Conservation (phyloP, 2,329 filamentous ascomycete species). For the Colletotrichum sp. region DNA sequence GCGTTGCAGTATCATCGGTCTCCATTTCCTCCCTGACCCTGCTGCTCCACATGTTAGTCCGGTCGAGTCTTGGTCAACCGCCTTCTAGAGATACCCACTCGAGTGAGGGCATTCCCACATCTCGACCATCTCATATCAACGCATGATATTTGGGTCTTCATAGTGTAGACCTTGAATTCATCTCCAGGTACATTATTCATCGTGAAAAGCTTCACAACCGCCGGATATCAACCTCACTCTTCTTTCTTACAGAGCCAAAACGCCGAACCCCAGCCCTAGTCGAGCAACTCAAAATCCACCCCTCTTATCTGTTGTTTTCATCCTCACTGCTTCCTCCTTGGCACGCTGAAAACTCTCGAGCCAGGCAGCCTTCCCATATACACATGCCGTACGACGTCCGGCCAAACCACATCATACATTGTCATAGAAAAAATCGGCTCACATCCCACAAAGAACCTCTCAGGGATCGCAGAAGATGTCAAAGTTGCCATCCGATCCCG, state of each 20-base stretch:
- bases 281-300: background rate
- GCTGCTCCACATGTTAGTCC: too few relatives aligned
- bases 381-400: background rate
- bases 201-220: background rate
- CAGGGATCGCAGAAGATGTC: constrained; percentile 51
- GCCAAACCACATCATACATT: background rate
- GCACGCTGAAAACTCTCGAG: background rate
- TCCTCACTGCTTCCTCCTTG: background rate
- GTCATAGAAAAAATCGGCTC: background rate
- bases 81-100: background rate
- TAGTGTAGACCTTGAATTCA: background rate
- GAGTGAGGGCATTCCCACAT: background rate
- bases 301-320: background rate
- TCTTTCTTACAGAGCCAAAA: background rate
- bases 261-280: background rate
- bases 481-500: constrained; percentile 46
- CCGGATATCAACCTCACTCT: constrained; percentile 4
- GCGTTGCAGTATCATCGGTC: background rate
- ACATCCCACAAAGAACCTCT: background rate
- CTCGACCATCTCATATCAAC: background rate
- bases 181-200: background rate
- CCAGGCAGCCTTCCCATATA: background rate
- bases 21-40: too few relatives aligned
- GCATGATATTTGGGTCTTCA: background rate
- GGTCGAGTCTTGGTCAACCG: background rate